Evolutionary conservation across 345 rosid genomes (phyloP).

Genomic region (Salix koriyanagi): DNA sequence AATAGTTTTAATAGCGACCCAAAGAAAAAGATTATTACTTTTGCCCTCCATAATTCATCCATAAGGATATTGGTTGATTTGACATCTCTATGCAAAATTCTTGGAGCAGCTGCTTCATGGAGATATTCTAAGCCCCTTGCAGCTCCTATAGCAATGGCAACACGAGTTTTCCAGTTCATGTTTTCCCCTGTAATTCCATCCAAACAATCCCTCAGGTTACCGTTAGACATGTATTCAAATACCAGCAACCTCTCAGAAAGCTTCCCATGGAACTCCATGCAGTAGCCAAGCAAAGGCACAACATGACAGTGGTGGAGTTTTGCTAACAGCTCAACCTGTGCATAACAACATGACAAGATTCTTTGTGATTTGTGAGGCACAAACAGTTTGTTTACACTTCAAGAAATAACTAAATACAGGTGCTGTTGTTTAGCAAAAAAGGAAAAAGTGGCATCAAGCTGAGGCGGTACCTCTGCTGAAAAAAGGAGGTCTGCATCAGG

Average conservation of each 20-base stretch:
- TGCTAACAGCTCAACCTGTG: slow-evolving; percentile 73
- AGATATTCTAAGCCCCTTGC: slow-evolving; percentile 98
- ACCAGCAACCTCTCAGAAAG: slow-evolving; percentile 78
- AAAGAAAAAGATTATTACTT: slow-evolving; percentile 44
- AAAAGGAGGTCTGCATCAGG: slow-evolving; percentile 56
- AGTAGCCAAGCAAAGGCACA: slow-evolving; percentile 88
- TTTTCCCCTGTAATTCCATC: slow-evolving; percentile 60
- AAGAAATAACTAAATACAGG: slow-evolving; percentile 1
- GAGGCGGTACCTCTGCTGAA: slow-evolving; percentile 61
- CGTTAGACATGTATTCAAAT: slow-evolving; percentile 77
- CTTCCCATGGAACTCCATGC: slow-evolving; percentile 73
- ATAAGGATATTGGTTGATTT: slow-evolving; percentile 92
- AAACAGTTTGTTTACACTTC: not conserved
- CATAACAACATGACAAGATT: slow-evolving; percentile 17
- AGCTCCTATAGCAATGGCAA: slow-evolving; percentile 85
- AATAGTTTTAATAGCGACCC: not conserved
- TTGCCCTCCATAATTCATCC: slow-evolving; percentile 79
- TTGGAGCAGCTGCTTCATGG: slow-evolving; percentile 97
- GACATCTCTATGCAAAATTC: slow-evolving; percentile 94
- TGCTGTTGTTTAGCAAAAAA: not conserved
- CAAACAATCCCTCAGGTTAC: slow-evolving; percentile 79
- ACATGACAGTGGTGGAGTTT: slow-evolving; percentile 93
- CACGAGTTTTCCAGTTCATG: slow-evolving; percentile 77
- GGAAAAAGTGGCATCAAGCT: slow-evolving; percentile 4
- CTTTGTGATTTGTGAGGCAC: not conserved